Evolutionary conservation across 1,284 basidiomycete genomes (phyloP).

Genomic region (Malassezia yamatoensis): DNA sequence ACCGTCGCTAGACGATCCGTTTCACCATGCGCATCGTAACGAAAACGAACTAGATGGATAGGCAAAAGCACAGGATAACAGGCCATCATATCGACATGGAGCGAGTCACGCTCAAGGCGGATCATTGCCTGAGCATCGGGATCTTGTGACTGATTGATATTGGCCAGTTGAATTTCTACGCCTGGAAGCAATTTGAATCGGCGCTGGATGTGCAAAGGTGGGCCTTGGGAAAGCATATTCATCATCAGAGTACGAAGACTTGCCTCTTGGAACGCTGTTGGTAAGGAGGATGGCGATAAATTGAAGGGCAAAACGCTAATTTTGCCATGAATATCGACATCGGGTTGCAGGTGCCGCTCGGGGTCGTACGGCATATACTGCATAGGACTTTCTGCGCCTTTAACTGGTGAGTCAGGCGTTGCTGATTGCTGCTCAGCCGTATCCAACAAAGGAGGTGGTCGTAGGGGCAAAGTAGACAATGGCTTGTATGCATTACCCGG

Average conservation of each 20-base stretch:
- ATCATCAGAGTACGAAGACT: constrained; percentile 8
- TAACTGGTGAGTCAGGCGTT: background rate
- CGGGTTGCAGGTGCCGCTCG: constrained; percentile 10
- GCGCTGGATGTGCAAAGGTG: constrained; percentile 6
- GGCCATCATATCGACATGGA: constrained; percentile 13
- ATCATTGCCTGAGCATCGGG: constrained; percentile 1
- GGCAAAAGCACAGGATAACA: constrained; percentile 16
- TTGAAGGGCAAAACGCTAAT: constrained; percentile 15
- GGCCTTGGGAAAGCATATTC: constrained; percentile 8
- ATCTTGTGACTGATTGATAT: background rate
- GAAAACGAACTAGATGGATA: constrained; percentile 13
- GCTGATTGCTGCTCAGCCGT: background rate
- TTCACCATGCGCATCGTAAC: constrained; percentile 11
- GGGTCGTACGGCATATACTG: constrained; percentile 5
- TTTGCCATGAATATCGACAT: constrained; percentile 1
- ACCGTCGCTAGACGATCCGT: constrained; percentile 9
- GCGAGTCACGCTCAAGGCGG: constrained; percentile 9
- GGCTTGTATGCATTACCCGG: constrained; percentile 15
- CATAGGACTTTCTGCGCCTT: constrained; percentile 4
- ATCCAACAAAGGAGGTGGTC: constrained; percentile 3
- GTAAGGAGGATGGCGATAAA: constrained; percentile 7
- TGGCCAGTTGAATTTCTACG: constrained; percentile 16
- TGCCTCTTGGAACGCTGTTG: background rate
- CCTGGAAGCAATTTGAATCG: constrained; percentile 14
- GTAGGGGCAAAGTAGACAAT: constrained; percentile 10